Evolutionary conservation across 306 rosid genomes (phyloP).

Genomic region (Castanospermum australe): DNA sequence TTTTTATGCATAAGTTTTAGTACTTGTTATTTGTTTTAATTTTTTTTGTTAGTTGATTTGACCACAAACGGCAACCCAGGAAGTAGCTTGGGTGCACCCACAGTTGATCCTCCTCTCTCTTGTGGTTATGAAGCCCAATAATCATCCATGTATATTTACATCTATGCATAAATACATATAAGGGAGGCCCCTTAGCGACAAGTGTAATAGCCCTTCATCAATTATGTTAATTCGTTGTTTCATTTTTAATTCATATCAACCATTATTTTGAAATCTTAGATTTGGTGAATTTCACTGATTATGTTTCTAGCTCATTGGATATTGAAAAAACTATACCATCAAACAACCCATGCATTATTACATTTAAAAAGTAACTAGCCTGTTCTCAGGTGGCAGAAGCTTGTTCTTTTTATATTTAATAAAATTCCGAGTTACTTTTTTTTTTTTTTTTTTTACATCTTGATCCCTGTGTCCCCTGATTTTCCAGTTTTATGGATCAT

Average conservation of each 20-base stretch:
- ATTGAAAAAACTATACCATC: not conserved
- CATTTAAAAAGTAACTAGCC: not conserved
- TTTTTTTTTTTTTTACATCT: too few species aligned
- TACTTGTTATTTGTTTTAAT: not conserved
- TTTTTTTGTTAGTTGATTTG: too few species aligned
- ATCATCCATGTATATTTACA: not conserved
- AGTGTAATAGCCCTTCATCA: too few species aligned
- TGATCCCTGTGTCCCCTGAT: too few species aligned
- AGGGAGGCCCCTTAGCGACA: not conserved
- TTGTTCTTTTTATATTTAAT: too few species aligned
- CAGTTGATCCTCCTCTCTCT: too few species aligned
- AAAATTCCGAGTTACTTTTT: too few species aligned
- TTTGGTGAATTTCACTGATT: not conserved
- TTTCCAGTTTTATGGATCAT: too few species aligned
- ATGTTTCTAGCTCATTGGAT: not conserved
- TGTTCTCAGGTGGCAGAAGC: too few species aligned
- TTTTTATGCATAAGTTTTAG: not conserved
- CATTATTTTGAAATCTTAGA: not conserved
- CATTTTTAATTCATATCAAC: not conserved
- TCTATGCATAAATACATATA: not conserved
- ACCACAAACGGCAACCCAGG: too few species aligned
- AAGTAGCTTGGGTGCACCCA: too few species aligned
- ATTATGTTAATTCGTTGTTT: not conserved
- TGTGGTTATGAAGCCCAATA: not conserved
- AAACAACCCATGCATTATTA: not conserved